A percentile compares a stretch with the other conserved stretches of the same genome.
Conservation (phyloP, 2,329 filamentous ascomycete species). For the Beauveria pseudobassiana region DNA sequence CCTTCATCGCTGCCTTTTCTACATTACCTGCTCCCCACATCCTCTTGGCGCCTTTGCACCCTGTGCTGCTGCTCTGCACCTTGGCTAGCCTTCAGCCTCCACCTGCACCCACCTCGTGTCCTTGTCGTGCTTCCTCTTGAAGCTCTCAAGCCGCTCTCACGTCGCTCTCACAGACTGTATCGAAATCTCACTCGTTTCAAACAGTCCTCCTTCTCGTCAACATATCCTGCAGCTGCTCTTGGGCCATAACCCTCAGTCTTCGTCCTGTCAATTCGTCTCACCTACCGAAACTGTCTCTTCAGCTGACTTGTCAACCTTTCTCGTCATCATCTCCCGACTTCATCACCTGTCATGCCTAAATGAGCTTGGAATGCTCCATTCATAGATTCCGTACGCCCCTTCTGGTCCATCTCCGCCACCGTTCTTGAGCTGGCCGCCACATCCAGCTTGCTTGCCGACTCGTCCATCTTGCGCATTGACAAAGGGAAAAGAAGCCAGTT, state of each 20-base stretch:
- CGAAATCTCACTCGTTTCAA: no score
- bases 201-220: not conserved
- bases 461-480: not conserved
- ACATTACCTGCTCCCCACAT: not conserved
- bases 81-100: not conserved
- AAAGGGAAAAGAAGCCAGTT: not conserved
- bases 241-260: not conserved
- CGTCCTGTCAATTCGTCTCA: not conserved
- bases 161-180: not conserved
- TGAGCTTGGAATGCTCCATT: constrained; percentile 13
- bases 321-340: not conserved
- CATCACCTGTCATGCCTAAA: constrained; percentile 11
- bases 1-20: not conserved
- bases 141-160: not conserved
- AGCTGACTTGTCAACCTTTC: not conserved
- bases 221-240: not conserved
- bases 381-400: constrained; percentile 10
- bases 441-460: constrained; percentile 25
- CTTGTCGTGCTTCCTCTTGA: not conserved
- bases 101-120: not conserved
- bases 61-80: not conserved
- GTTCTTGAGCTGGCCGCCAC: constrained; percentile 30
- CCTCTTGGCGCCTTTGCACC: not conserved
- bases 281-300: not conserved
- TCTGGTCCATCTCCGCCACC: constrained; percentile 17